Percentiles rank a stretch among this genome's conserved stretches.
Conservation (phyloP, 2,329 filamentous ascomycete species). For the Microsporum canis region DNA sequence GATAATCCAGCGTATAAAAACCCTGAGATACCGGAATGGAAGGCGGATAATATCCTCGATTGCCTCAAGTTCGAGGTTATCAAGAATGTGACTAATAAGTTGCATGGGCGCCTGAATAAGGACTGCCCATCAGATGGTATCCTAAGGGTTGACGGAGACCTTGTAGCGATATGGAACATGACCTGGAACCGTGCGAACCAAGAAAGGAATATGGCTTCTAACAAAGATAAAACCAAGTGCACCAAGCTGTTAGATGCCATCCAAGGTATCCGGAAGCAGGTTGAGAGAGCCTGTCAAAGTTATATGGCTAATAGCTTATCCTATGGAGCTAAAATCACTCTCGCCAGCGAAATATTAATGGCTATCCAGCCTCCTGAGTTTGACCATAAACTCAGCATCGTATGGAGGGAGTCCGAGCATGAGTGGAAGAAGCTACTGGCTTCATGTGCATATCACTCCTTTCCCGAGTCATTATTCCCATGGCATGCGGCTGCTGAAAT, state of each 20-base stretch:
- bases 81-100: slow-evolving; percentile 19
- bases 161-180: slow-evolving; percentile 25
- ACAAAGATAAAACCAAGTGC: neutral
- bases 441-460: slow-evolving; percentile 26
- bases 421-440: slow-evolving; percentile 30
- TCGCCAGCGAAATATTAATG: slow-evolving; percentile 21
- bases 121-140: slow-evolving; percentile 18
- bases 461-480: slow-evolving; percentile 6
- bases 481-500: slow-evolving; percentile 21
- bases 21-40: slow-evolving; percentile 12
- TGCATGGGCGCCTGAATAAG: slow-evolving; percentile 24
- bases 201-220: neutral
- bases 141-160: slow-evolving; percentile 24
- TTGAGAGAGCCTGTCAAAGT: slow-evolving; percentile 13
- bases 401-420: slow-evolving; percentile 24
- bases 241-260: slow-evolving; percentile 15
- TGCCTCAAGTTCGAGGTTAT: slow-evolving; percentile 35
- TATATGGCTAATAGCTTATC: neutral
- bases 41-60: slow-evolving; percentile 34
- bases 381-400: slow-evolving; percentile 25
- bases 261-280: slow-evolving; percentile 13
- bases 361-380: slow-evolving; percentile 23
- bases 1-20: slow-evolving; percentile 32
- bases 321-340: slow-evolving; percentile 19
- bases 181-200: slow-evolving; percentile 16